Conservation (phyloP, 768 basidiomycete genomes). For the Russula griseocarnosa region DNA sequence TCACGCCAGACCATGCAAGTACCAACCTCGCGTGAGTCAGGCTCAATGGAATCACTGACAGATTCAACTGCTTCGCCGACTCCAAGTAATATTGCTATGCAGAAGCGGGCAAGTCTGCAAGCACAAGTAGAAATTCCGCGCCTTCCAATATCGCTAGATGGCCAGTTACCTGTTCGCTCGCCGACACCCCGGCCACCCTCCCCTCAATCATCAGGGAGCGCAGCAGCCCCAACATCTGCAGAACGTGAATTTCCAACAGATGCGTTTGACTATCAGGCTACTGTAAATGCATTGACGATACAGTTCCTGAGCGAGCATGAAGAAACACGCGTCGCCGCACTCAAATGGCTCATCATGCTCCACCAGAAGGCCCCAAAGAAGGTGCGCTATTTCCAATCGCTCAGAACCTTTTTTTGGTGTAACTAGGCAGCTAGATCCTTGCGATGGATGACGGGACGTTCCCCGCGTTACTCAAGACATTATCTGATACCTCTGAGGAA, state of each 20-base stretch:
- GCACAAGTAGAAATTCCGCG: constrained; percentile 4
- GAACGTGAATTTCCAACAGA: constrained; percentile 47
- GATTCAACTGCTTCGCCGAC: constrained; percentile 34
- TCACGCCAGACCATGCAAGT: constrained; percentile 48
- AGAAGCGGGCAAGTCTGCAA: constrained; percentile 26
- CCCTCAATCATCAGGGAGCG: constrained; percentile 23
- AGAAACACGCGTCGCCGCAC: constrained; percentile 89
- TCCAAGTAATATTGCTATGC: constrained; percentile 29
- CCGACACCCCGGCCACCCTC: constrained; percentile 32
- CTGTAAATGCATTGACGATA: constrained; percentile 87
- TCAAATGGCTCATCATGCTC: constrained; percentile 98
- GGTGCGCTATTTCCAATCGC: constrained; percentile 41
- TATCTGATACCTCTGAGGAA: constrained; percentile 96
- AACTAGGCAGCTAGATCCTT: constrained; percentile 59
- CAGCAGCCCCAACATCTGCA: constrained; percentile 35
- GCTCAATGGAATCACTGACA: constrained; percentile 44
- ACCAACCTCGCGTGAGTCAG: constrained; percentile 42
- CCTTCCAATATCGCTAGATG: constrained; percentile 15
- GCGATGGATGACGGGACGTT: constrained; percentile 97
- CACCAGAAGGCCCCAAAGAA: constrained; percentile 97
- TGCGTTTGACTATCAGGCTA: constrained; percentile 86
- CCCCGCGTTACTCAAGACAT: constrained; percentile 88
- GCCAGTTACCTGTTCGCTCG: constrained; percentile 31
- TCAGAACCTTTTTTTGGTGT: not conserved
- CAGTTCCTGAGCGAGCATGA: constrained; percentile 96